Evolutionary conservation across 768 basidiomycete genomes (phyloP), one percentile per base, ranked within the genome.

Genomic region (Rhodotorula paludigena): DNA sequence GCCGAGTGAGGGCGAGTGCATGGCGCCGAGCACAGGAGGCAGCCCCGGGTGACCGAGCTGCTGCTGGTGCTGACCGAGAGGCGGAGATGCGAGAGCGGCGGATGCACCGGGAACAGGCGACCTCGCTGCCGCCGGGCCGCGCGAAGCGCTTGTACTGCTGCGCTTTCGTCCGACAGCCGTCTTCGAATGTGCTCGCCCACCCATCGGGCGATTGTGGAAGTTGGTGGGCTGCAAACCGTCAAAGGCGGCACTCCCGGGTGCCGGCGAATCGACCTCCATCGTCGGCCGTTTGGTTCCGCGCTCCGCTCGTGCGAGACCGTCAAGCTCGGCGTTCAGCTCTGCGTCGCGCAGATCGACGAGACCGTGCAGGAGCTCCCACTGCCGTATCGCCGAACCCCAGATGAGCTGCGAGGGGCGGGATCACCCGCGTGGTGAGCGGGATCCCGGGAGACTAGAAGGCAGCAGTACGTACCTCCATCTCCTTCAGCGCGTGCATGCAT

Each of bases 401-500:
- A 55, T 49, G 55, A 65, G 39, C 65, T 55, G 54, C 23, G 36
- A 2, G 48, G 28, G 16, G 28, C 20, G 2, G 20, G 18, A 11
- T 12, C 8, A 28, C 20, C 5, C 8, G 21, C 21, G 32, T 12
- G 16, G 32, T 0, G 38, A 18, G n/a, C n/a, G n/a, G 35, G 25
- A 6, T 56, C 35, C 20, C 35, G 32, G 4, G 23, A 2, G 47
- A 21, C 9, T n/a, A 42, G 57, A 35, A 23, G 20, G 15, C 2
- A 47, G 5, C n/a, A 33, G 14, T 4, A 10, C 60, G 57, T 44
- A 73, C 57, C 57, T 74, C 63, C 74, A 74, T 74, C 48, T 71
- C 72, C 49, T 76, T 66, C 33, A 76, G 63, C 1, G 74, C 72
- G 32, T 60, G 30, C 72, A 75, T 73, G 57, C 66, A 71, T 44